A percentile compares a stretch with the other conserved stretches of the same genome.
Evolutionary conservation across 805 yeast species (phyloP).

Genomic region (Diddensiella caesifluorescens): DNA sequence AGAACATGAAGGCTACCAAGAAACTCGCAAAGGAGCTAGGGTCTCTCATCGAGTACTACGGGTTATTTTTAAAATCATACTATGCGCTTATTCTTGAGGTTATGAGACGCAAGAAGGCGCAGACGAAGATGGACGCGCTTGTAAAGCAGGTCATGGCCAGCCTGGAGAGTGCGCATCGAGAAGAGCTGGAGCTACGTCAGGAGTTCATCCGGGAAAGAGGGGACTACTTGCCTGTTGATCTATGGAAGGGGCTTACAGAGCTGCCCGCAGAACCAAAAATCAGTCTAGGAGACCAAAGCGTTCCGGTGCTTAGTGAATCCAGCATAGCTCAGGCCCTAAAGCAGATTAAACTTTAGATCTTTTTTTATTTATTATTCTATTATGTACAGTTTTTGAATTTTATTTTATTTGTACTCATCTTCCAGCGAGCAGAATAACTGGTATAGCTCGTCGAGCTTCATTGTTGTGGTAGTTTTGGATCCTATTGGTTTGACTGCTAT

Average conservation of each 20-base stretch:
- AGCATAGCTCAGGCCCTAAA: slow-evolving; percentile 16
- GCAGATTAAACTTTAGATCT: slow-evolving; percentile 9
- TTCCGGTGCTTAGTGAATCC: slow-evolving; percentile 21
- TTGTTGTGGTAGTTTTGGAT: slow-evolving; percentile 38
- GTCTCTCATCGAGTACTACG: slow-evolving; percentile 45
- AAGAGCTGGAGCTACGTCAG: slow-evolving; percentile 42
- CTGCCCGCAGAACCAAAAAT: slow-evolving; percentile 28
- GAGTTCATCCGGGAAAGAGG: slow-evolving; percentile 46
- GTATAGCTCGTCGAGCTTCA: slow-evolving; percentile 49
- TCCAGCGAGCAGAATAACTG: slow-evolving; percentile 52
- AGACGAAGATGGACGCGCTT: slow-evolving; percentile 37
- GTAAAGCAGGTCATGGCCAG: slow-evolving; percentile 40
- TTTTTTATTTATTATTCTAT: background rate
- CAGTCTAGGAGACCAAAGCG: slow-evolving; percentile 10
- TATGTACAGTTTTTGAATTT: slow-evolving; percentile 1
- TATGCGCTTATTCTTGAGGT: slow-evolving; percentile 48
- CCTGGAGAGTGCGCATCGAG: slow-evolving; percentile 36
- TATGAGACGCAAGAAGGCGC: slow-evolving; percentile 43
- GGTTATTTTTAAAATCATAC: slow-evolving; percentile 48
- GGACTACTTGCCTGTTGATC: slow-evolving; percentile 50
- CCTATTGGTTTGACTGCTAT: slow-evolving; percentile 61
- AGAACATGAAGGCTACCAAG: slow-evolving; percentile 26
- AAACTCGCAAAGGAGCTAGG: slow-evolving; percentile 34
- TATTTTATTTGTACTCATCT: slow-evolving; percentile 36
- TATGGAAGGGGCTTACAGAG: slow-evolving; percentile 43